phyloP scores from a whole-genome alignment of 1,139 yeast species.

The Saccharomyces hybrid region DNA sequence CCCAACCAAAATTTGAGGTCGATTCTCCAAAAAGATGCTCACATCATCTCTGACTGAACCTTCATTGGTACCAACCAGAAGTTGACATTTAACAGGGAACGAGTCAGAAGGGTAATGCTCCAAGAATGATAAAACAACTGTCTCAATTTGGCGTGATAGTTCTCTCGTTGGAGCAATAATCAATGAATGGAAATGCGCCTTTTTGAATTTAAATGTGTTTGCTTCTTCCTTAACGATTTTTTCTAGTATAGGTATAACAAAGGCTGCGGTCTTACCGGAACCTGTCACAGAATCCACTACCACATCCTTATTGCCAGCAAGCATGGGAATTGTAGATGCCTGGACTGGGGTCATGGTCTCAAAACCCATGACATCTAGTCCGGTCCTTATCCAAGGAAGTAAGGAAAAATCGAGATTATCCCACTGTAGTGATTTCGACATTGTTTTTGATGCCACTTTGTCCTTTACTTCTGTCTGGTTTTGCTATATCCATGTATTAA shows the following conservation, averaged over 20 bases:
- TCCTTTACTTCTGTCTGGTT: not conserved
- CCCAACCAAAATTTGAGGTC: conserved; percentile 75
- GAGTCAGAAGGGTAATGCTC: conserved; percentile 49
- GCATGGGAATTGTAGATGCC: conserved; percentile 86
- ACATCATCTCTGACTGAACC: conserved; percentile 64
- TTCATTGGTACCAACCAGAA: conserved; percentile 68
- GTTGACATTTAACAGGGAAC: conserved; percentile 49
- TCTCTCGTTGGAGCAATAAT: conserved; percentile 89
- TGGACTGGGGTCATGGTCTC: conserved; percentile 93
- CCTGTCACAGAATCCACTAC: conserved; percentile 97
- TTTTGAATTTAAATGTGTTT: conserved; percentile 33
- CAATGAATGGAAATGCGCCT: conserved; percentile 64
- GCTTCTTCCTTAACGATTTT: conserved; percentile 39
- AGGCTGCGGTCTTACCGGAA: conserved; percentile 90
- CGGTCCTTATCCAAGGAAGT: conserved; percentile 44
- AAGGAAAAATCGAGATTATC: conserved; percentile 30
- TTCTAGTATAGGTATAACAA: conserved; percentile 74
- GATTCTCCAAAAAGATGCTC: conserved; percentile 43
- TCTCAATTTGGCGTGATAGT: conserved; percentile 72
- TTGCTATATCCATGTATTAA: not conserved
- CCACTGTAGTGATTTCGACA: conserved; percentile 36
- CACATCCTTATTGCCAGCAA: conserved; percentile 86
- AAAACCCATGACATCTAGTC: conserved; percentile 67
- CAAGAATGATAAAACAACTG: conserved; percentile 55
- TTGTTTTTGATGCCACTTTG: conserved; percentile 3